Evolutionary conservation across 306 rosid species (phyloP).

Genomic region (Prosopis cineraria): DNA sequence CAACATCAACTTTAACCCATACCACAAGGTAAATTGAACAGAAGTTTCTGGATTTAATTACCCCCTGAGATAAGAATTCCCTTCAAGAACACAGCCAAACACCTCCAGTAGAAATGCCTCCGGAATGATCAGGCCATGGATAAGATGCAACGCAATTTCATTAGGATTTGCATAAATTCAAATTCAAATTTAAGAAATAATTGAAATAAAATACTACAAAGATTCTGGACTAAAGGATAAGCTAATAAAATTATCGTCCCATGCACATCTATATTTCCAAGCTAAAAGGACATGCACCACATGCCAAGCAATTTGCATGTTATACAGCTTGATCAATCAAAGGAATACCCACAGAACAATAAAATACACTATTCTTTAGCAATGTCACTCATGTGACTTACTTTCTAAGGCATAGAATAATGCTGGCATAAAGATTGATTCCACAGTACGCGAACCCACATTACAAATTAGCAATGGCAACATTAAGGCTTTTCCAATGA

Average conservation of each 20-base stretch:
- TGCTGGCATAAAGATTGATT: not conserved
- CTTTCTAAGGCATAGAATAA: not conserved
- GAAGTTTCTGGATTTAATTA: conserved; percentile 23
- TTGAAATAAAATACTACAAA: not conserved
- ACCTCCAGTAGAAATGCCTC: conserved; percentile 67
- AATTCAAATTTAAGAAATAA: conserved; percentile 11
- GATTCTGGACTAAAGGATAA: not conserved
- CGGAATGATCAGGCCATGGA: conserved; percentile 60
- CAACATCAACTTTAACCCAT: conserved; percentile 2
- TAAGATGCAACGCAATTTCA: conserved; percentile 65
- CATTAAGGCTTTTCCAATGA: not conserved
- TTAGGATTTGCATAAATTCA: conserved; percentile 42
- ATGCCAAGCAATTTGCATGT: not conserved
- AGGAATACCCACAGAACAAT: not conserved
- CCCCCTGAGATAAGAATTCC: conserved; percentile 42
- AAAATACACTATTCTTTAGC: not conserved
- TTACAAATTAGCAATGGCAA: conserved; percentile 11
- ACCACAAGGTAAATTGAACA: conserved; percentile 21
- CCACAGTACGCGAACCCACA: not conserved
- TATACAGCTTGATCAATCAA: not conserved
- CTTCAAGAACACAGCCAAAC: conserved; percentile 45
- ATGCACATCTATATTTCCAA: not conserved
- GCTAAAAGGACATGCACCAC: not conserved
- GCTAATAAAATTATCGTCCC: not conserved
- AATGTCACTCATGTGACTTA: not conserved